A percentile compares a stretch with the other conserved stretches of the same genome.
Conservation (phyloP, 768 basidiomycete species). For the Dacryopinax primogenitus region DNA sequence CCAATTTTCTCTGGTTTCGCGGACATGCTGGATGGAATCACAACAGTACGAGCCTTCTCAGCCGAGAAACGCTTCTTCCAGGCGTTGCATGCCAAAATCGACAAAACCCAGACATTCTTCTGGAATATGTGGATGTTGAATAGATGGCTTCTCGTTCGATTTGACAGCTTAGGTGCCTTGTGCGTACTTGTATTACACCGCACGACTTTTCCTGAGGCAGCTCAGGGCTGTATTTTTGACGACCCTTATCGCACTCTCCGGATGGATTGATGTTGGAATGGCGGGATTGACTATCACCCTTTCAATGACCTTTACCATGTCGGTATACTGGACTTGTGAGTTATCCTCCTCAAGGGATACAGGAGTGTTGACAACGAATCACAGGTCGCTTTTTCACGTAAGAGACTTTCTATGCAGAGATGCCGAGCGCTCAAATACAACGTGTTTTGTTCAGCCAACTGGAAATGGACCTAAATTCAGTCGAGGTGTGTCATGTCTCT, state of each 20-base stretch:
- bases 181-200: not conserved
- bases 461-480: conserved; percentile 64
- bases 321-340: conserved; percentile 22
- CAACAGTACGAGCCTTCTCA: conserved; percentile 86
- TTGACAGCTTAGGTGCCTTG: conserved; percentile 62
- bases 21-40: conserved; percentile 74
- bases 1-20: conserved; percentile 76
- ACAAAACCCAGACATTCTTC: conserved; percentile 41
- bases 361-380: no score
- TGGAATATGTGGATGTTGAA: conserved; percentile 70
- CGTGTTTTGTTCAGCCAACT: conserved; percentile 44
- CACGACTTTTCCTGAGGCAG: not conserved
- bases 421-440: conserved; percentile 24
- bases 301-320: conserved; percentile 45
- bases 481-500: conserved; percentile 13
- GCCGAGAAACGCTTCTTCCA: conserved; percentile 67
- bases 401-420: conserved; percentile 33
- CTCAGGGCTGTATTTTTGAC: conserved; percentile 51
- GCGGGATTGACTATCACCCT: conserved; percentile 57
- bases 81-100: conserved; percentile 48
- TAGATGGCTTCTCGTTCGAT: conserved; percentile 71
- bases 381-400: not conserved
- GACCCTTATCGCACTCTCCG: conserved; percentile 57
- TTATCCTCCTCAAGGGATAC: no score
- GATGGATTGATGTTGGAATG: conserved; percentile 32